Conservation (phyloP, 352 stramenopile species). For the Phytophthora foliorum region DNA sequence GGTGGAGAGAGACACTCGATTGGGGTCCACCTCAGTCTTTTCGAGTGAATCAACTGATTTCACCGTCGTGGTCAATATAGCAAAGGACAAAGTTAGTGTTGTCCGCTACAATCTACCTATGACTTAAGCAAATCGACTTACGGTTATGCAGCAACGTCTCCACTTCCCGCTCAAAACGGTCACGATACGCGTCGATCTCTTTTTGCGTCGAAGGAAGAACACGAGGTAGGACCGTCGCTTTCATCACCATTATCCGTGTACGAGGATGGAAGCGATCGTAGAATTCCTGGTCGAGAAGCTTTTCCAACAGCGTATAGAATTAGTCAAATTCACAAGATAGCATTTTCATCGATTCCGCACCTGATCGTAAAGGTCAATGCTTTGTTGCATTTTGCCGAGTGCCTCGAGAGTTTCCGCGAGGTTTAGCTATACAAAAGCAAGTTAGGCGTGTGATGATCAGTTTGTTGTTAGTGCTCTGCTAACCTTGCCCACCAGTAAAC, state of each 20-base stretch:
- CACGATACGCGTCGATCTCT: slow-evolving; percentile 57
- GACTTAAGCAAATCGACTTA: slow-evolving; percentile 31
- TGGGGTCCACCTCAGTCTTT: slow-evolving; percentile 58
- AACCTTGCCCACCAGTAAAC: slow-evolving; percentile 62
- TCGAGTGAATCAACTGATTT: slow-evolving; percentile 42
- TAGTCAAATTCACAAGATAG: background rate
- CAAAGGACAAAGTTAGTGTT: background rate
- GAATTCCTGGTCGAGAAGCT: slow-evolving; percentile 43
- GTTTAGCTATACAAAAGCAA: slow-evolving; percentile 48
- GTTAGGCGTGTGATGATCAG: slow-evolving; percentile 1
- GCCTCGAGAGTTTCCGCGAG: slow-evolving; percentile 64
- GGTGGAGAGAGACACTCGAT: slow-evolving; percentile 65
- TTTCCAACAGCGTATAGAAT: slow-evolving; percentile 4
- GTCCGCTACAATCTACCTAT: background rate
- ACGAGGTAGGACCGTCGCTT: slow-evolving; percentile 68
- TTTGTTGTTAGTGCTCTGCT: background rate
- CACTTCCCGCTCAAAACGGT: slow-evolving; percentile 56
- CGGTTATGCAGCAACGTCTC: slow-evolving; percentile 43
- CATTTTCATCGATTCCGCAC: slow-evolving; percentile 20
- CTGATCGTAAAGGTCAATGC: slow-evolving; percentile 63
- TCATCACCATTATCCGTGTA: slow-evolving; percentile 66
- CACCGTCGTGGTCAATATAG: background rate
- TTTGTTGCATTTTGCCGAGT: slow-evolving; percentile 64
- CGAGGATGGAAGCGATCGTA: slow-evolving; percentile 32
- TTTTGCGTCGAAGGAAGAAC: slow-evolving; percentile 64